Conservation (phyloP, 148 eudicot species). For the Spergularia marina region DNA sequence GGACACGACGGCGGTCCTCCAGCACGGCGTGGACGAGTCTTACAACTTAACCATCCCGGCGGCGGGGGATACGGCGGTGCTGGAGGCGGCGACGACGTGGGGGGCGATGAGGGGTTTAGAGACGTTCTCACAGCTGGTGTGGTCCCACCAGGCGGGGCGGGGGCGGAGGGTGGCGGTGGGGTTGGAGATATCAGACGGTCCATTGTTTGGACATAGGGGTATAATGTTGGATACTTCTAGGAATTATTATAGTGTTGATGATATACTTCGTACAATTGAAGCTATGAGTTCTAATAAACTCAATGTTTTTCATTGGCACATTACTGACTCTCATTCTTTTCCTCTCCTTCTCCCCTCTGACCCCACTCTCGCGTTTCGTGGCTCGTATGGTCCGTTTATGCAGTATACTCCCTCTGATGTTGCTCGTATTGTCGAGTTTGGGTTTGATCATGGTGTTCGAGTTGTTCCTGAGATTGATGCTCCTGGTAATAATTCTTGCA, state of each 20-base stretch:
- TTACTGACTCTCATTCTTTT: slow-evolving; percentile 88
- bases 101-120: slow-evolving; percentile 81
- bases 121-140: slow-evolving; percentile 32
- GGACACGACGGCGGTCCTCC: slow-evolving; percentile 36
- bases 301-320: slow-evolving; percentile 97
- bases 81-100: slow-evolving; percentile 66
- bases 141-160: slow-evolving; percentile 43
- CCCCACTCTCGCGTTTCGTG: slow-evolving; percentile 53
- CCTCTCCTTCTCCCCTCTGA: slow-evolving; percentile 72
- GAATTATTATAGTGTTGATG: slow-evolving; percentile 57
- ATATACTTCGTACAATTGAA: slow-evolving; percentile 55
- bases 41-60: slow-evolving; percentile 57
- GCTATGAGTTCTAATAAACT: slow-evolving; percentile 76
- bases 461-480: slow-evolving; percentile 89
- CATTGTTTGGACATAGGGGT: slow-evolving; percentile 67
- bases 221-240: slow-evolving; percentile 77
- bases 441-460: slow-evolving; percentile 80
- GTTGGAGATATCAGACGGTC: slow-evolving; percentile 46
- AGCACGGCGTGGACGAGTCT: slow-evolving; percentile 70
- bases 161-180: slow-evolving; percentile 39
- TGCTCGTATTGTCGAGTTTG: slow-evolving; percentile 52
- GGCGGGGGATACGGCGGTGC: slow-evolving; percentile 28
- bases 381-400: slow-evolving; percentile 73
- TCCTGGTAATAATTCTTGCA: slow-evolving; percentile 50
- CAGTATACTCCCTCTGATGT: slow-evolving; percentile 67